A percentile compares a stretch with the other conserved stretches of the same genome.
Evolutionary conservation across 2,329 filamentous ascomycete genomes (phyloP).

Genomic region (Proliferodiscus dingleyae): DNA sequence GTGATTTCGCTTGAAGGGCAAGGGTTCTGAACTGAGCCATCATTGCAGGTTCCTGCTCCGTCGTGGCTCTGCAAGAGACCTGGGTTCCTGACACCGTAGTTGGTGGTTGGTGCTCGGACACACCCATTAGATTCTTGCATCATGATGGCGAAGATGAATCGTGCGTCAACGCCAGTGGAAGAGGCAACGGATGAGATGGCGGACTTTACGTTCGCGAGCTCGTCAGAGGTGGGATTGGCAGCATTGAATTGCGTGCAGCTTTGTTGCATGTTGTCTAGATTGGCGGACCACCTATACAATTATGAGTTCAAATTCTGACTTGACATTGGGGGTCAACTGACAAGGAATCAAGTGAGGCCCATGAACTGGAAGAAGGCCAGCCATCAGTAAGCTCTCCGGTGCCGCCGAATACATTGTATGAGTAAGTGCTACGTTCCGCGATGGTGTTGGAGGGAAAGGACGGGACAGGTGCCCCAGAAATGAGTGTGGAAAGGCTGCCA

Average conservation of each 20-base stretch:
- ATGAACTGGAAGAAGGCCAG: conserved; percentile 11
- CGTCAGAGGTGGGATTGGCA: conserved; percentile 3
- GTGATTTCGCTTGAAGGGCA: conserved; percentile 9
- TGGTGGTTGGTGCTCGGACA: conserved; percentile 21
- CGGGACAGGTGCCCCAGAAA: conserved; percentile 13
- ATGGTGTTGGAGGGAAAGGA: conserved; percentile 3
- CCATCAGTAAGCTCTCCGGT: conserved; percentile 7
- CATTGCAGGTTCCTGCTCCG: conserved; percentile 11
- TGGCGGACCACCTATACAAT: conserved; percentile 1
- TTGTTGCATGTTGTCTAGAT: conserved; percentile 1
- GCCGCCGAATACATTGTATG: conserved; percentile 10
- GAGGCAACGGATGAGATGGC: conserved; percentile 3
- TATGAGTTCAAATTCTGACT: conserved; percentile 1
- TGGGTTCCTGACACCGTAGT: conserved; percentile 15
- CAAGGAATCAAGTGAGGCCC: conserved; percentile 16
- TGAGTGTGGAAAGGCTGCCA: conserved; percentile 18
- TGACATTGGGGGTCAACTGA: conserved; percentile 1
- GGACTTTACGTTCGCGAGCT: conserved; percentile 6
- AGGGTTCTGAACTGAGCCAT: conserved; percentile 7
- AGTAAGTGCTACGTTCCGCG: neutral
- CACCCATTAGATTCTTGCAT: conserved; percentile 31
- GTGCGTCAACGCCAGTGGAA: conserved; percentile 22
- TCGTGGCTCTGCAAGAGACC: conserved; percentile 25
- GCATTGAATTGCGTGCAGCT: conserved; percentile 1
- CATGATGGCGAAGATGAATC: conserved; percentile 31